Conservation (phyloP, 176 grass and related monocot species). For the Juncus effusus region DNA sequence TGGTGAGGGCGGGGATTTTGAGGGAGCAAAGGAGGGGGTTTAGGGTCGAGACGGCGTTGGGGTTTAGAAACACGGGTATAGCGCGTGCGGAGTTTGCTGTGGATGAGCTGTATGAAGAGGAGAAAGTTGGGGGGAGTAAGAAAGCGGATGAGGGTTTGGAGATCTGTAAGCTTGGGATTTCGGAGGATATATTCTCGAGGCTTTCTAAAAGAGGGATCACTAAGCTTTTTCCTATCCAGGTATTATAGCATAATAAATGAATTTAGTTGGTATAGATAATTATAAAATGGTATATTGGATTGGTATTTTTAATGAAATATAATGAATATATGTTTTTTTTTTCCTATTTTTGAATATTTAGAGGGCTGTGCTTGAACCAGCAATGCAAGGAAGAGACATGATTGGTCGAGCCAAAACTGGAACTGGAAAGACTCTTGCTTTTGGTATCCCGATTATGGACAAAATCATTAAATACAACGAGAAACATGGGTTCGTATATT, state of each 20-base stretch:
- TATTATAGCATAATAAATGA: slow-evolving; percentile 1
- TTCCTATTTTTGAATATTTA: slow-evolving; percentile 19
- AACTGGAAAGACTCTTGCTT: slow-evolving; percentile 93
- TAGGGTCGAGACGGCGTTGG: slow-evolving; percentile 28
- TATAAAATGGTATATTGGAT: background rate
- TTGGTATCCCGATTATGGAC: slow-evolving; percentile 96
- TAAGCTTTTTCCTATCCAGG: slow-evolving; percentile 97
- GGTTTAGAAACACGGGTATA: slow-evolving; percentile 37
- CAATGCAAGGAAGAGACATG: slow-evolving; percentile 96
- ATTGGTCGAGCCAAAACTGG: slow-evolving; percentile 88
- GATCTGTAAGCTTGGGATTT: slow-evolving; percentile 72
- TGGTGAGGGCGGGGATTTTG: background rate
- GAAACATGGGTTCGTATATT: slow-evolving; percentile 72
- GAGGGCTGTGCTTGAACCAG: slow-evolving; percentile 90
- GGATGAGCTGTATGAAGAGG: slow-evolving; percentile 40
- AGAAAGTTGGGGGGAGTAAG: slow-evolving; percentile 14
- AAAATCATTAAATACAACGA: slow-evolving; percentile 70
- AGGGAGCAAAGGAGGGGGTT: slow-evolving; percentile 35
- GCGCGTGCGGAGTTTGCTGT: slow-evolving; percentile 37
- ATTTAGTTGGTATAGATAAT: background rate
- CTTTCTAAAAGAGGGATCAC: slow-evolving; percentile 63
- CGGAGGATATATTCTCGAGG: slow-evolving; percentile 55
- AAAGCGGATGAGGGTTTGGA: slow-evolving; percentile 53
- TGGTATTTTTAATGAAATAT: background rate
- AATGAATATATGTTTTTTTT: slow-evolving; percentile 2